Evolutionary conservation across 768 basidiomycete genomes (phyloP), one percentile per base, ranked within the genome.

Genomic region (Mycena olivaceomarginata): DNA sequence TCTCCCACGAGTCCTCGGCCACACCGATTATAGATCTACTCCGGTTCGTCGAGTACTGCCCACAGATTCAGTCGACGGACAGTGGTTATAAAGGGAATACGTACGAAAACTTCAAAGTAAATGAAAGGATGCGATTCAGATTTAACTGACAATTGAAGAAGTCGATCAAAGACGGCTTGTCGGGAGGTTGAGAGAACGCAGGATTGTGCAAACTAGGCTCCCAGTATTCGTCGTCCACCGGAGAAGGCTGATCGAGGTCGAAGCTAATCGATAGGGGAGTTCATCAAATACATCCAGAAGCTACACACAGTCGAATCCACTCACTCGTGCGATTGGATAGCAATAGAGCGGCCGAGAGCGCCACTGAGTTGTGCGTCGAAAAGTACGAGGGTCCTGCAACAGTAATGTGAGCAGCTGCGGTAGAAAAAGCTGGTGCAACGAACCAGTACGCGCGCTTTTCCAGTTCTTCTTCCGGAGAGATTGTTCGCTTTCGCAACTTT

Each of bases 101-200:
- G 39, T 4, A 75, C 77, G 20, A 79, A 45, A 13, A 75, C 45
- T n/a, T 75, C 13, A 70, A n/a, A 22, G 70, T 57, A 31, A 75
- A 70, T 1, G 74, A 63, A 12, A 75, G 39, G 22, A 79, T 72
- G 9, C 66, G 66, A 37, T 72, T 72, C n/a, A 79, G 45, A 11
- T 48, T 75, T 37, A 79, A 53, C 67, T 66, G 82, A 74, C 92
- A 92, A 25, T 18, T 84, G 81, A 51, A 86, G 76, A 18, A 84
- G 75, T 84, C 86, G 81, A 76, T 20, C 16, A 5, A 5, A 1
- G 60, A 67, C 0, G 63, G 84, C 59, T 57, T 80, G 81, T 63
- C 9, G 10, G 20, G 22, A n/a, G 67, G 69, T 45, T 79, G 77
- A 12, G 31, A n/a, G 45, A 78, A 78, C 22, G 65, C 51, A 39